Evolutionary conservation across 768 basidiomycete species (phyloP), one percentile per base, ranked within the genome.

Genomic region (Leucosporidium scottii): DNA sequence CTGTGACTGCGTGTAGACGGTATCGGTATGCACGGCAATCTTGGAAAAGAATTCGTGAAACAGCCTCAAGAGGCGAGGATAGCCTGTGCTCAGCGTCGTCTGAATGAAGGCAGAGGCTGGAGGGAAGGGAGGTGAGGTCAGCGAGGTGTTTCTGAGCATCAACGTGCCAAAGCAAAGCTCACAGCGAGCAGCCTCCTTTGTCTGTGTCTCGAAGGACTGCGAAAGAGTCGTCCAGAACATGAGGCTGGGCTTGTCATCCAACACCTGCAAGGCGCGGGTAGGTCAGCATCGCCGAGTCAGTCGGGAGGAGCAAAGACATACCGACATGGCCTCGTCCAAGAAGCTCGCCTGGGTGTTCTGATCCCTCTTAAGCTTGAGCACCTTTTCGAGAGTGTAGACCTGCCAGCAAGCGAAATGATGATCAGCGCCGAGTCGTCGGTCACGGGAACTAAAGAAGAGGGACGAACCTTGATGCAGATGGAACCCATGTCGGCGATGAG

Each of bases 1-100:
- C 59, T 88, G 84, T 0, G 84, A 82, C 61, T 87, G 85, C 0
- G 85, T 87, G 77, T 98, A 98, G 9, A 90, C 81, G 0, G 96
- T 98, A 75, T 98, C 94, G 2, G 96, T 96, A 76, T 97, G 90
- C 17, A 94, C 88, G 3, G 91, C 86, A 61, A 98, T 91, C 77
- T 93, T 93, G 36, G 88, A 86, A 77, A 99, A 99, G 80, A 99
- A 96, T 50, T 93, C 92, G 64, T 99, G 96, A 79, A 99, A 93
- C 3, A 97, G 83, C 15, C 96, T 84, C 13, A 99, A 78, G 4
- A 99, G 81, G 59, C 85, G 84, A 4, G 93, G 91, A 79, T 98
- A 98, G 23, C 90, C 89, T 3, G 85, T 81, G 72, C 87, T 86
- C 50, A 99, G 80, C 6, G 90, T 90, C 74, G 93, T 92, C 73